Evolutionary conservation across 2,329 filamentous ascomycete species (phyloP).

Genomic region (Fusarium sp.): DNA sequence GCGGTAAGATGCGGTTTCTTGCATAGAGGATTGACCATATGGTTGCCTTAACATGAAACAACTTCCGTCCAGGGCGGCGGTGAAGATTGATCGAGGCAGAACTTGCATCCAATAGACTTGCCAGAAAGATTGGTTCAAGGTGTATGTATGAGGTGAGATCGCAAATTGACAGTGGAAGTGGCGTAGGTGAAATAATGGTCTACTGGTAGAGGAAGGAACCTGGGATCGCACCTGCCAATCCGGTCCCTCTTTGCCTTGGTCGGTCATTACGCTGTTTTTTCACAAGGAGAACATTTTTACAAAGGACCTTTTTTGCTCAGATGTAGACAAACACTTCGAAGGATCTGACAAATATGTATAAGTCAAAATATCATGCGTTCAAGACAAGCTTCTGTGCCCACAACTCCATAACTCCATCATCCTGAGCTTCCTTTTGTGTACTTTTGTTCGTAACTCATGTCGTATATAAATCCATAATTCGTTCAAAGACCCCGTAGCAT

Average conservation of each 20-base stretch:
- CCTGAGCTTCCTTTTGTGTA: not conserved
- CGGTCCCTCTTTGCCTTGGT: too few relatives aligned
- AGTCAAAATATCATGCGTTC: not conserved
- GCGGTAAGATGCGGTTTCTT: constrained; percentile 25
- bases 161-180: not conserved
- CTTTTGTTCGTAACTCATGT: not conserved
- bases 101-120: not conserved
- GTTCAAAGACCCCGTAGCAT: not conserved
- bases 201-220: not conserved
- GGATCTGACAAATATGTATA: not conserved
- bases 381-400: not conserved
- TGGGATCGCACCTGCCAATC: not conserved
- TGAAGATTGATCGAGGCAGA: not conserved
- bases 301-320: not conserved
- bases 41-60: constrained; percentile 1
- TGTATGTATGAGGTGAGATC: not conserved
- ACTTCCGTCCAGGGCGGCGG: not conserved
- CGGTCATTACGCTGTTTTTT: too few relatives aligned
- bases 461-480: not conserved
- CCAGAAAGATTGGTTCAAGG: not conserved
- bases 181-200: not conserved
- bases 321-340: not conserved
- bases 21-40: constrained; percentile 12
- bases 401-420: not conserved
- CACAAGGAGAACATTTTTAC: too few relatives aligned